These are phyloP conservation scores for Chlorociboria aeruginascens DNA, from an alignment of 495 filamentous ascomycete genomes.

Conservation along the genomic window DNA sequence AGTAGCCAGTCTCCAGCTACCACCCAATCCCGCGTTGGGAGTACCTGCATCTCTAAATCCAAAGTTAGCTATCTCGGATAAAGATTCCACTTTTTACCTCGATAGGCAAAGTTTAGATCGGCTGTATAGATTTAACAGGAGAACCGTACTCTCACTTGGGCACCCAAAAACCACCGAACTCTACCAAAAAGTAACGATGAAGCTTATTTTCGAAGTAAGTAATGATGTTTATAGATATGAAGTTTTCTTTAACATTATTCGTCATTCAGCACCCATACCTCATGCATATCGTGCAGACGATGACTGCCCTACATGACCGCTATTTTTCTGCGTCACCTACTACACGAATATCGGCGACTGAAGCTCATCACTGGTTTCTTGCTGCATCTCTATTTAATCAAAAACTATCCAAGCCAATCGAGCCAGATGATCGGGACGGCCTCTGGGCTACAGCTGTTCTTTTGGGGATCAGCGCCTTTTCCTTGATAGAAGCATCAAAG, in stretches of 20 bases:
- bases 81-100: conserved; percentile 19
- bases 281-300: conserved; percentile 27
- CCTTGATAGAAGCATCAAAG: conserved; percentile 21
- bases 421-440: conserved; percentile 22
- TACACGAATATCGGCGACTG: conserved; percentile 9
- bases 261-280: conserved; percentile 18
- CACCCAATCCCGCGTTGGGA: conserved; percentile 9
- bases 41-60: neutral
- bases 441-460: conserved; percentile 28
- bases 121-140: conserved; percentile 24
- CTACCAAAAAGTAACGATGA: conserved; percentile 19
- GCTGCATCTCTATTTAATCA: conserved; percentile 26
- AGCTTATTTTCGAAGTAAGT: conserved; percentile 21
- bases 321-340: conserved; percentile 11
- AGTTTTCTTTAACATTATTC: too few relatives aligned
- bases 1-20: conserved; percentile 19
- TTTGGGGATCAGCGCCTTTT: conserved; percentile 23
- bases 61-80: conserved; percentile 9
- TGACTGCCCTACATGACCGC: conserved; percentile 29
- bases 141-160: conserved; percentile 29
- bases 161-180: conserved; percentile 15
- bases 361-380: conserved; percentile 25
- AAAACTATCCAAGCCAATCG: conserved; percentile 21
- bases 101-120: conserved; percentile 18
- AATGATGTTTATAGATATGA: neutral